These are phyloP conservation scores for Cladosporium sp. DNA, from an alignment of 2,329 filamentous ascomycete genomes.

Conservation along the genomic window DNA sequence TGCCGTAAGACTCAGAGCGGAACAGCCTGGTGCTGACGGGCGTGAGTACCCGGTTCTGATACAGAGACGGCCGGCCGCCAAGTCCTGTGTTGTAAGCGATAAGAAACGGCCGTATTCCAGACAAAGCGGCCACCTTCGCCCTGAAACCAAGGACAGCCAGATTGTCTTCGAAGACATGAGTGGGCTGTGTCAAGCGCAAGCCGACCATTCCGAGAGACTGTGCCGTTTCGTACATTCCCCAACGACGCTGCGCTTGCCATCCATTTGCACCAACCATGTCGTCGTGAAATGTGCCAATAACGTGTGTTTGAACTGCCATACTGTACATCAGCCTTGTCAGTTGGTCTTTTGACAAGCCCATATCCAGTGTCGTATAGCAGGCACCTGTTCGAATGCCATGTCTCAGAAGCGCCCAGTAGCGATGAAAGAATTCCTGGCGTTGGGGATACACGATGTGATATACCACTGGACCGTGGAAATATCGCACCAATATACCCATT, in stretches of 20 bases:
- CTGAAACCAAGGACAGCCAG: not conserved
- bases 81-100: slow-evolving; percentile 1
- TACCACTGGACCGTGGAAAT: not conserved
- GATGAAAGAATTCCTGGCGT: not conserved
- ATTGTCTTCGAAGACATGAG: not conserved
- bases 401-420: not conserved
- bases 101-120: not conserved
- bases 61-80: not conserved
- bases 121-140: not conserved
- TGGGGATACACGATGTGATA: not conserved
- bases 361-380: not conserved
- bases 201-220: not conserved
- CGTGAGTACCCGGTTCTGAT: not conserved
- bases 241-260: not conserved
- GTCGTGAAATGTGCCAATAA: not conserved
- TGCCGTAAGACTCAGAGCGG: not conserved
- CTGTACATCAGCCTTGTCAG: not conserved
- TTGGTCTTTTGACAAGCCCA: not conserved
- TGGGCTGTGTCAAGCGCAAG: not conserved
- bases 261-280: not conserved
- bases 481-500: slow-evolving; percentile 1
- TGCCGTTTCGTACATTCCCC: not conserved
- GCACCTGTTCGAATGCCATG: not conserved
- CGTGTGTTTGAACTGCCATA: not conserved
- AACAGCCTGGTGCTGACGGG: not conserved